These are phyloP conservation scores for Elymus sibiricus DNA, from an alignment of 176 grass and related monocot species.

Conservation along the genomic window DNA sequence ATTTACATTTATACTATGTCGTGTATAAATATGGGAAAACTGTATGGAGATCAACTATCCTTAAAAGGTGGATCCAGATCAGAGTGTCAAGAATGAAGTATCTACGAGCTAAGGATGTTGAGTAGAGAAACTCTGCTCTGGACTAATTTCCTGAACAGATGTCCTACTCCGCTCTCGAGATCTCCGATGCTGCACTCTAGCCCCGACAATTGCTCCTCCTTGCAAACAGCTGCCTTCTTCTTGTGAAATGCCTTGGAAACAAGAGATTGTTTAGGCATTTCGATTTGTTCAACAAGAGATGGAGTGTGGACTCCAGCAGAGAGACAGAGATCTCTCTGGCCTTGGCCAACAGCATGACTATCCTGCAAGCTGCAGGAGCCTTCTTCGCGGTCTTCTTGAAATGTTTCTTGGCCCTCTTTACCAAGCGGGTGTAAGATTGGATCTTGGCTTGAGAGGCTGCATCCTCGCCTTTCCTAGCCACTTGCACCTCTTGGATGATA, in stretches of 20 bases:
- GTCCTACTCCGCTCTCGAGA: conserved; percentile 1
- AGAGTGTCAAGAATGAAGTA: not conserved
- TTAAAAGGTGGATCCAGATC: not conserved
- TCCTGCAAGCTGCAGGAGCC: no score
- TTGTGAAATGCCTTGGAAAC: conserved; percentile 11
- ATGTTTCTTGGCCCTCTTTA: no score
- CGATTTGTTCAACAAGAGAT: not conserved
- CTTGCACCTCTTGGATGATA: not conserved
- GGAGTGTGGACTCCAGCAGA: not conserved
- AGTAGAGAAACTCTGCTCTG: conserved; percentile 27
- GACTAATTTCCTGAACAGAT: conserved; percentile 17
- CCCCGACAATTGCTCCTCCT: conserved; percentile 15
- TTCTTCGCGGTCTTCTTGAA: no score
- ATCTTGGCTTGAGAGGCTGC: no score
- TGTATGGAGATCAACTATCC: conserved; percentile 10
- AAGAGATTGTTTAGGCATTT: not conserved
- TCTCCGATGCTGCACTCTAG: conserved; percentile 21
- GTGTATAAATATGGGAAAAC: not conserved
- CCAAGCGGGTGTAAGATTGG: no score
- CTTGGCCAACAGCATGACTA: no score
- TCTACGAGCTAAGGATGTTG: conserved; percentile 16
- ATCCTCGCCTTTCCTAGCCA: not conserved
- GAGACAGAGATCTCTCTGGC: no score
- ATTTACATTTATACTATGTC: not conserved
- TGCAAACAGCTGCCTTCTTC: not conserved